phyloP scores from a whole-genome alignment of 495 filamentous ascomycete species.

The Bryoglossum gracile region DNA sequence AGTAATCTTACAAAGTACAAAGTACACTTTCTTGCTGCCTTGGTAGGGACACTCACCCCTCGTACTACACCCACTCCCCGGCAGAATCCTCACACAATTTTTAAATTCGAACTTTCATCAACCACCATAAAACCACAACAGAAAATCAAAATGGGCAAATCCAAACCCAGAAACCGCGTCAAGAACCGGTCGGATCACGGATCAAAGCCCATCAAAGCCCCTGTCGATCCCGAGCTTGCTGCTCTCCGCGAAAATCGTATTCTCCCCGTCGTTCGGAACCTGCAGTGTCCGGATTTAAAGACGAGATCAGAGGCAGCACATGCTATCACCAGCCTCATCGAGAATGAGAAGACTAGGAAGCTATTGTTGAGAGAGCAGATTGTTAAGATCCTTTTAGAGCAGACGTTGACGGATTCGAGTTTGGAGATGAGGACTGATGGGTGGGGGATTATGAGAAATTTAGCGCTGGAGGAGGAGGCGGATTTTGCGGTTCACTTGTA shows the following conservation, averaged over 20 bases:
- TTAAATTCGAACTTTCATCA: not conserved
- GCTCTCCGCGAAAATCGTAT: constrained; percentile 50
- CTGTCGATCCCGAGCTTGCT: constrained; percentile 46
- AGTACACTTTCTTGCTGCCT: too few relatives aligned
- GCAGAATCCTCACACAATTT: not conserved
- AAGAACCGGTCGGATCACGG: constrained; percentile 34
- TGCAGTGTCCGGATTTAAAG: constrained; percentile 48
- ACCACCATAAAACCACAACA: not conserved
- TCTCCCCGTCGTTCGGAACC: constrained; percentile 47
- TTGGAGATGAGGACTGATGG: constrained; percentile 50
- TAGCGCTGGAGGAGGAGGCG: constrained; percentile 50
- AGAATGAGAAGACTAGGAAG: constrained; percentile 49
- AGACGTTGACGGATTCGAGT: constrained; percentile 50
- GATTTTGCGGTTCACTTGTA: constrained; percentile 57
- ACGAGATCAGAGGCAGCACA: constrained; percentile 43
- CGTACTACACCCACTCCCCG: not conserved
- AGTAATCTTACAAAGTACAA: too few relatives aligned
- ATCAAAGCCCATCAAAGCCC: constrained; percentile 42
- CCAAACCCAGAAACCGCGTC: constrained; percentile 17
- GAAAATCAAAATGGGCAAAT: constrained; percentile 24
- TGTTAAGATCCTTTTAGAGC: constrained; percentile 50
- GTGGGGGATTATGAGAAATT: constrained; percentile 52
- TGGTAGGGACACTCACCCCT: too few relatives aligned
- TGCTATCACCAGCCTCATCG: constrained; percentile 51
- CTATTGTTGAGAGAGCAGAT: constrained; percentile 53